Conservation (phyloP, 2,329 filamentous ascomycete species). For the Hymenoscyphus albidus region DNA sequence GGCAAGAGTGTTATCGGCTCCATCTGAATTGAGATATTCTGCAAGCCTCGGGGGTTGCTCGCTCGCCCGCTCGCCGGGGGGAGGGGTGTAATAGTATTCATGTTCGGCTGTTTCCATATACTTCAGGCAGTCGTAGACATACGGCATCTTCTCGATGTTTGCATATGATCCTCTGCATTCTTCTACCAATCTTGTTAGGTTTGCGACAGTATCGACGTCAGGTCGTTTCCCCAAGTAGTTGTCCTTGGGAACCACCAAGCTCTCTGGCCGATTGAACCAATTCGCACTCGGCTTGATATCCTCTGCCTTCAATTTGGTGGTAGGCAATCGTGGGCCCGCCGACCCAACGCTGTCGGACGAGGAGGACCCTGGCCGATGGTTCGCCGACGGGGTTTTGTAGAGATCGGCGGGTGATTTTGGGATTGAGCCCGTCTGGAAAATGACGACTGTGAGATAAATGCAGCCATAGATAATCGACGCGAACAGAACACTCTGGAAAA, state of each 20-base stretch:
- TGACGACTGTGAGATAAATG: constrained; percentile 28
- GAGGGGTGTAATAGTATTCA: constrained; percentile 48
- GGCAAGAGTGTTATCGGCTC: constrained; percentile 33
- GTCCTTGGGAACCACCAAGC: constrained; percentile 47
- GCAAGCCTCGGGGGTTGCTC: constrained; percentile 32
- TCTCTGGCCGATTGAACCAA: constrained; percentile 50
- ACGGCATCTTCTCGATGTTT: constrained; percentile 52
- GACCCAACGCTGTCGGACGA: constrained; percentile 17
- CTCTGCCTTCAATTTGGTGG: constrained; percentile 33
- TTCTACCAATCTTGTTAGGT: constrained; percentile 48
- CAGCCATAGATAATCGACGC: constrained; percentile 29
- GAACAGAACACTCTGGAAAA: constrained; percentile 31
- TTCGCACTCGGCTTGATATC: constrained; percentile 50
- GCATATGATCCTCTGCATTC: constrained; percentile 49
- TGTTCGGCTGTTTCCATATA: constrained; percentile 47
- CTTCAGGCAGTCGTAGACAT: constrained; percentile 49
- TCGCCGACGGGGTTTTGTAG: constrained; percentile 22
- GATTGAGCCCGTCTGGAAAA: constrained; percentile 28
- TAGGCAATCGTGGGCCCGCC: constrained; percentile 15
- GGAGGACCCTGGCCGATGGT: constrained; percentile 16
- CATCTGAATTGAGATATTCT: constrained; percentile 36
- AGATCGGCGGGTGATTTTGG: constrained; percentile 30
- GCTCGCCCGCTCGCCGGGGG: constrained; percentile 31
- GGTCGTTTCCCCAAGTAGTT: constrained; percentile 49
- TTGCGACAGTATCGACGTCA: constrained; percentile 50